phyloP scores from a whole-genome alignment of 257 asterid species.

The Buddleja alternifolia region DNA sequence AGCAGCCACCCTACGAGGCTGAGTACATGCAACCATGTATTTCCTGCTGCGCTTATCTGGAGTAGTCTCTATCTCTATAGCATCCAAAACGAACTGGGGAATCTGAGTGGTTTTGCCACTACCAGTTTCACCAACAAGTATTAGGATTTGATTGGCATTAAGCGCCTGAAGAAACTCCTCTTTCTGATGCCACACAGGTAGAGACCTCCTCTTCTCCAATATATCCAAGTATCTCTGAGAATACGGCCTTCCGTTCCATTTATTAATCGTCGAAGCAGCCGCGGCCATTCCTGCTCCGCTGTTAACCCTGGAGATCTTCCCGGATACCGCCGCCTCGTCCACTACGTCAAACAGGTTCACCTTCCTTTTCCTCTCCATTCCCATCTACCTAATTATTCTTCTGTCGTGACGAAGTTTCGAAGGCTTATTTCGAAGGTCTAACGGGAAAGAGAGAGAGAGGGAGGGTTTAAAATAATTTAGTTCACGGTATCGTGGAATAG shows the following conservation, averaged over 20 bases:
- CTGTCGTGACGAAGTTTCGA: constrained; percentile 2
- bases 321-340: constrained; percentile 63
- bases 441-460: constrained; percentile 20
- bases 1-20: constrained; percentile 98
- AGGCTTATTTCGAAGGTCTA: background rate
- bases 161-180: constrained; percentile 82
- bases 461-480: background rate
- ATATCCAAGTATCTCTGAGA: constrained; percentile 82
- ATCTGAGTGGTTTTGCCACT: constrained; percentile 99
- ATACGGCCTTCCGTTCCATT: constrained; percentile 72
- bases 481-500: too few species aligned
- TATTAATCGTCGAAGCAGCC: constrained; percentile 45
- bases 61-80: constrained; percentile 67
- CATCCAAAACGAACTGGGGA: constrained; percentile 93
- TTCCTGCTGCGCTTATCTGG: constrained; percentile 75
- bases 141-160: constrained; percentile 64
- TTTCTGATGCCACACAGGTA: constrained; percentile 98
- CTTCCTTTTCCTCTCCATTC: constrained; percentile 95
- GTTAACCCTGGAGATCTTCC: constrained; percentile 53
- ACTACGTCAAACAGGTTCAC: constrained; percentile 93
- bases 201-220: constrained; percentile 83
- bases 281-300: constrained; percentile 38
- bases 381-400: constrained; percentile 49
- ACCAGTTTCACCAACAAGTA: constrained; percentile 97
- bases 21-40: constrained; percentile 96